Evolutionary conservation across 2,329 filamentous ascomycete species (phyloP).

Genomic region (Fusarium sp.): DNA sequence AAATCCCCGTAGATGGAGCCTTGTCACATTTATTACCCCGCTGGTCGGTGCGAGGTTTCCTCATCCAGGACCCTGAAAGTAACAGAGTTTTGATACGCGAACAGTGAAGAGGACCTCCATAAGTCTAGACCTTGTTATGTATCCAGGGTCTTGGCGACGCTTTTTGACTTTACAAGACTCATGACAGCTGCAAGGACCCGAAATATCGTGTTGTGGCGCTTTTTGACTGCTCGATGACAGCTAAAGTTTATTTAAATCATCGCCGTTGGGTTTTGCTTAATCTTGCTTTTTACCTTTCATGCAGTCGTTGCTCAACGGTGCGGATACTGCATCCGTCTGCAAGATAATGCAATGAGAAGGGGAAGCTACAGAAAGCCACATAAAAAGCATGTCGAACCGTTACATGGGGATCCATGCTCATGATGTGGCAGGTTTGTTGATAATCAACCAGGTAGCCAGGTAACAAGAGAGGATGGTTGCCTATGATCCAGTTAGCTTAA

Average conservation of each 20-base stretch:
- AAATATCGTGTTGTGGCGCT: slow-evolving; percentile 26
- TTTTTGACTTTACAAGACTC: slow-evolving; percentile 18
- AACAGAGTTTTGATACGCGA: slow-evolving; percentile 15
- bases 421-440: slow-evolving; percentile 10
- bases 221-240: slow-evolving; percentile 6
- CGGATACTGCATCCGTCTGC: slow-evolving; percentile 14
- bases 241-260: slow-evolving; percentile 24
- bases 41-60: slow-evolving; percentile 33
- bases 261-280: slow-evolving; percentile 10
- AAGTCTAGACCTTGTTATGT: slow-evolving; percentile 4
- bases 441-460: background rate
- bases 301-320: slow-evolving; percentile 18
- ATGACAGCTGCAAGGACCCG: slow-evolving; percentile 5
- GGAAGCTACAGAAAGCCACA: slow-evolving; percentile 35
- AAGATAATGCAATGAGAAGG: slow-evolving; percentile 21
- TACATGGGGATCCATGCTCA: background rate
- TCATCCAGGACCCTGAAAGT: slow-evolving; percentile 33
- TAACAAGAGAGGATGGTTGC: slow-evolving; percentile 5
- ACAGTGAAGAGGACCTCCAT: slow-evolving; percentile 24
- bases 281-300: slow-evolving; percentile 21
- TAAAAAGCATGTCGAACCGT: background rate
- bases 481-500: slow-evolving; percentile 13
- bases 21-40: slow-evolving; percentile 38
- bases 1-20: slow-evolving; percentile 29
- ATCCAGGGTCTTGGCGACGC: slow-evolving; percentile 14